Evolutionary conservation across 441 rosid genomes (phyloP), one percentile per base, ranked within the genome.

Genomic region (Brassica balearica): DNA sequence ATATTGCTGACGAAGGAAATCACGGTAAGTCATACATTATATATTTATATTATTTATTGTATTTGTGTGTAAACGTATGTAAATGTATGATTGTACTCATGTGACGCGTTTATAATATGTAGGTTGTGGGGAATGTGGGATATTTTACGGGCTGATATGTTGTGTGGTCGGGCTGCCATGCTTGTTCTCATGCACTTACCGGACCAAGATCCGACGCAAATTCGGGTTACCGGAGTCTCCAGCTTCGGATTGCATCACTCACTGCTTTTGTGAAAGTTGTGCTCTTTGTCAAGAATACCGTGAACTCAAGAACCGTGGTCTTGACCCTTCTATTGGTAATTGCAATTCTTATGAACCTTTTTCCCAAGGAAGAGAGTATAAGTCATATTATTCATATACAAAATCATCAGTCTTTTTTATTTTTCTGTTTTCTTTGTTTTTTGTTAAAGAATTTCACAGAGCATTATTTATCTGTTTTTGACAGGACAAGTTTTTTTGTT

Each of bases 221-320:
- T 88, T 76, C 17, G 88, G 86, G n/a, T 76, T 90, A 56, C 73
- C 84, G 3, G 91, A 89, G 78, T 68, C 87, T 23, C 92, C 92
- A 5, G 86, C 86, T 8, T 86, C 95, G 0, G 95, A 88, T 51
- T 88, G 92, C 81, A 8, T 85, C 77, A 80, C 87, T 48, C 92
- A 90, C 71, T 83, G 67, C 59, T 75, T 88, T 20, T 90, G 75
- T 80, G 95, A 89, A 75, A 74, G 80, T 25, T 88, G 95, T 75
- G 91, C 95, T 53, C 90, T 90, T 76, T 88, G 95, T 65, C 95
- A 88, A 75, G 90, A 87, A 56, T 85, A 87, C 68, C 84, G 91
- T 43, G 95, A 88, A 80, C 92, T 88, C 20, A 74, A 87, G 12
- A 71, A 5, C 29, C 85, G 91, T 79, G 92, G 91, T 65, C 48